Conservation (phyloP, 768 basidiomycete genomes). For the Candolleomyces eurysporus region DNA sequence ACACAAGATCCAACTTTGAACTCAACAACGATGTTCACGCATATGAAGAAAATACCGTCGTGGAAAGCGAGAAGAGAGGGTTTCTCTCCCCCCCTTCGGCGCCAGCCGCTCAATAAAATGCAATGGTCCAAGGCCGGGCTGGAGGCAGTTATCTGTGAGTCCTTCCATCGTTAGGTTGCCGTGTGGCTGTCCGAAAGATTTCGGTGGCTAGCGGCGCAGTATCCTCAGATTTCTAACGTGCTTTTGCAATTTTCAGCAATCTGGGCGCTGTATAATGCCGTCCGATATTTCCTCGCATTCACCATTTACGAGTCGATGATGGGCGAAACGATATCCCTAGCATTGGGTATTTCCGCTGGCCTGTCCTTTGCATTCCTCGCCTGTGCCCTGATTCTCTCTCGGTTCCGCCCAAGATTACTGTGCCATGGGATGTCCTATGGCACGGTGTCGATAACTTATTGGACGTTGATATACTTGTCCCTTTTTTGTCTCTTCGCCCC, state of each 20-base stretch:
- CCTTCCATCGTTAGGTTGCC: background rate
- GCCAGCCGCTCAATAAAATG: conserved; percentile 26
- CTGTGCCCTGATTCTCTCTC: conserved; percentile 35
- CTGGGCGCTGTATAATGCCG: conserved; percentile 61
- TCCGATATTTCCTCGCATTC: conserved; percentile 67
- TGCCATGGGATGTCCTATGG: conserved; percentile 27
- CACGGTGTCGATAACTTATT: conserved; percentile 19
- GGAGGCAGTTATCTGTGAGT: conserved; percentile 39
- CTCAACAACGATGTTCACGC: conserved; percentile 21
- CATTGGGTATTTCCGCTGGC: conserved; percentile 46
- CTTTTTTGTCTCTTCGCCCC: conserved; percentile 49
- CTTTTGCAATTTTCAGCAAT: conserved; percentile 31
- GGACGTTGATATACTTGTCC: conserved; percentile 39
- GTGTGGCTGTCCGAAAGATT: background rate
- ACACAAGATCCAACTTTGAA: conserved; percentile 23
- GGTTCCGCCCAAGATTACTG: conserved; percentile 37
- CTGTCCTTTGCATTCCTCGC: conserved; percentile 39
- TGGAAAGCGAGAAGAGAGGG: conserved; percentile 20
- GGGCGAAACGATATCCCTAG: conserved; percentile 44
- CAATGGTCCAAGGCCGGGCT: conserved; percentile 26
- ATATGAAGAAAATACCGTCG: conserved; percentile 27
- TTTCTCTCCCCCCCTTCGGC: background rate
- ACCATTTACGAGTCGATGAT: conserved; percentile 34
- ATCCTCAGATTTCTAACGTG: conserved; percentile 3
- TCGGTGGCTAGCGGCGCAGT: background rate